phyloP scores from a whole-genome alignment of 306 rosid species.

The Vigna unguiculata region DNA sequence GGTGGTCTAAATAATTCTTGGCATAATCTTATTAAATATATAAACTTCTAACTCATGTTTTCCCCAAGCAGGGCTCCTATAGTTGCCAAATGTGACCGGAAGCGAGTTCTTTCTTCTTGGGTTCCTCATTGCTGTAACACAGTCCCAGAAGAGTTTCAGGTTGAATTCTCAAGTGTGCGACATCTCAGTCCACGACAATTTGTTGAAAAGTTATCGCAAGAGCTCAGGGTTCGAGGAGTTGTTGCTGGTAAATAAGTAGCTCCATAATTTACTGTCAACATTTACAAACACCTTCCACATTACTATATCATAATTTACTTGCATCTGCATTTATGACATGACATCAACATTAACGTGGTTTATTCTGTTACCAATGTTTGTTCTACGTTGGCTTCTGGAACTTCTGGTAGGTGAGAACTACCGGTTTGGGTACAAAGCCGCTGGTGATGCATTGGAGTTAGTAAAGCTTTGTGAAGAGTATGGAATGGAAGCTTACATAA shows the following conservation, averaged over 20 bases:
- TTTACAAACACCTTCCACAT: not conserved
- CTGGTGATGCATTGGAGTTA: conserved; percentile 80
- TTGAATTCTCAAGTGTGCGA: conserved; percentile 84
- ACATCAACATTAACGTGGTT: conserved; percentile 20
- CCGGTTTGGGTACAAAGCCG: conserved; percentile 95
- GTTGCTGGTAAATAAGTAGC: conserved; percentile 74
- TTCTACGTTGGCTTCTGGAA: not conserved
- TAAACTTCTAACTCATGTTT: conserved; percentile 1
- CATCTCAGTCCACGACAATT: conserved; percentile 81
- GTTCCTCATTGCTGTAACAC: conserved; percentile 67
- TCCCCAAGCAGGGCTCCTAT: conserved; percentile 77
- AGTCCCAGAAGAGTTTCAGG: conserved; percentile 74
- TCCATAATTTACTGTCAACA: conserved; percentile 14
- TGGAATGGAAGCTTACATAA: conserved; percentile 78
- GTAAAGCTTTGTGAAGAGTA: conserved; percentile 81
- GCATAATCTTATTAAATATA: not conserved
- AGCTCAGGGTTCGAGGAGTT: conserved; percentile 82
- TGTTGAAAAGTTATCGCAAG: conserved; percentile 80
- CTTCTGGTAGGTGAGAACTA: conserved; percentile 86
- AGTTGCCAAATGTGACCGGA: conserved; percentile 89
- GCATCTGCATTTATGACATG: not conserved
- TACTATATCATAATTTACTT: not conserved
- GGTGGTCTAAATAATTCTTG: conserved; percentile 24
- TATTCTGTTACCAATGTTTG: not conserved
- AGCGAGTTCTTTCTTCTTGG: conserved; percentile 87